Evolutionary conservation across 495 filamentous ascomycete genomes (phyloP).

Genomic region (Choiromyces venosus): DNA sequence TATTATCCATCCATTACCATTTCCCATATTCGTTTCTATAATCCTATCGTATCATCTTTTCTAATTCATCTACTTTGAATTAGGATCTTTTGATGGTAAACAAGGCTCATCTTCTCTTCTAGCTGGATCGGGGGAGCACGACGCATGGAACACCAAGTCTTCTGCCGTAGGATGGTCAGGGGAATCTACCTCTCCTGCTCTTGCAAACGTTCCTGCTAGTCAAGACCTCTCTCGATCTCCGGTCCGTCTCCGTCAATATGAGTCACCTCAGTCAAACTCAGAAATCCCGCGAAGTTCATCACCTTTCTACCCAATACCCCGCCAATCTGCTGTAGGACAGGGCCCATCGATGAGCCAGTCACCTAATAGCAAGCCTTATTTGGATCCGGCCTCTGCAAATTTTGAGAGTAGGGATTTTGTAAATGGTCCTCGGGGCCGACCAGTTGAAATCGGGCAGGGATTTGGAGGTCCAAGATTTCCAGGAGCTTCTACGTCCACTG

Average conservation of each 20-base stretch:
- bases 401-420: conserved; percentile 41
- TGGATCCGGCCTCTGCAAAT: conserved; percentile 37
- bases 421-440: conserved; percentile 30
- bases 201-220: conserved; percentile 27
- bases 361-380: conserved; percentile 36
- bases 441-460: conserved; percentile 34
- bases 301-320: conserved; percentile 40
- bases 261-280: conserved; percentile 36
- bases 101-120: conserved; percentile 41
- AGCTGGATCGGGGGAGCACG: conserved; percentile 39
- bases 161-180: conserved; percentile 31
- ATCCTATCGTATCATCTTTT: not conserved
- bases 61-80: not conserved
- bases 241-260: conserved; percentile 41
- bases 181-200: conserved; percentile 38
- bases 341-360: conserved; percentile 36
- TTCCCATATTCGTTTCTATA: not conserved
- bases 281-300: conserved; percentile 40
- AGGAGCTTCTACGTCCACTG: conserved; percentile 2
- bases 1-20: not conserved
- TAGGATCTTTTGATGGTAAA: conserved; percentile 36
- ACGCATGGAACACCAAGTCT: conserved; percentile 36
- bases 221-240: conserved; percentile 41
- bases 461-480: conserved; percentile 27
- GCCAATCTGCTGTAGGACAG: conserved; percentile 38